phyloP scores from a whole-genome alignment of 257 asterid genomes.

The Cynanchum wilfordii region DNA sequence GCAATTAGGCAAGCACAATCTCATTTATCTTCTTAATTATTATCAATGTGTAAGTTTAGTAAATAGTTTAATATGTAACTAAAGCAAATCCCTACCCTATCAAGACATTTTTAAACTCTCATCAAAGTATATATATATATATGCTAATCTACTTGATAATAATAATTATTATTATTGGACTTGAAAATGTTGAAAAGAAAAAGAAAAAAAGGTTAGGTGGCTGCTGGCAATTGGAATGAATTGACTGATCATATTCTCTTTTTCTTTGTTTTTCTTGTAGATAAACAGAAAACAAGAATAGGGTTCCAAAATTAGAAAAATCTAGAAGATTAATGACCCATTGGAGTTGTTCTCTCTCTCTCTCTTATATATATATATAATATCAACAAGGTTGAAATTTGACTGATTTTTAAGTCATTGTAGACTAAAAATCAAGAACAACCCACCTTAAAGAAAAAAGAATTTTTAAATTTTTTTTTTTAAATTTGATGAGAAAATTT shows the following conservation, averaged over 20 bases:
- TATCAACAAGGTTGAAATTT: too few species aligned
- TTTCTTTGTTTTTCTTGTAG: neutral
- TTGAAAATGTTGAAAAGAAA: neutral
- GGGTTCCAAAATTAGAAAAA: too few species aligned
- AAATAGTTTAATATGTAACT: too few species aligned
- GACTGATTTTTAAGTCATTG: neutral
- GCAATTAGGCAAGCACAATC: neutral
- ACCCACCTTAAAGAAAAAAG: neutral
- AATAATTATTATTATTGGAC: neutral
- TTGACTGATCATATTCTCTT: neutral
- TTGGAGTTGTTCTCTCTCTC: too few species aligned
- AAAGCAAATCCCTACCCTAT: neutral
- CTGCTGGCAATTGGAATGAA: conserved; percentile 12
- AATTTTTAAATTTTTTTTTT: too few species aligned
- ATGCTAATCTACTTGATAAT: neutral
- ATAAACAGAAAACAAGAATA: neutral
- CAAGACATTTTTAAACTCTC: neutral
- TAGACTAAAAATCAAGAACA: neutral
- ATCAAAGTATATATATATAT: neutral
- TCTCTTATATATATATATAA: too few species aligned
- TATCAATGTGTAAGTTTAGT: neutral
- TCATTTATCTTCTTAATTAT: neutral
- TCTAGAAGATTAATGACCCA: too few species aligned
- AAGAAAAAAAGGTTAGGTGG: conserved; percentile 6
- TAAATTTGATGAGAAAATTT: neutral